Evolutionary conservation across 345 rosid species (phyloP).

Genomic region (Pistacia integerrima): DNA sequence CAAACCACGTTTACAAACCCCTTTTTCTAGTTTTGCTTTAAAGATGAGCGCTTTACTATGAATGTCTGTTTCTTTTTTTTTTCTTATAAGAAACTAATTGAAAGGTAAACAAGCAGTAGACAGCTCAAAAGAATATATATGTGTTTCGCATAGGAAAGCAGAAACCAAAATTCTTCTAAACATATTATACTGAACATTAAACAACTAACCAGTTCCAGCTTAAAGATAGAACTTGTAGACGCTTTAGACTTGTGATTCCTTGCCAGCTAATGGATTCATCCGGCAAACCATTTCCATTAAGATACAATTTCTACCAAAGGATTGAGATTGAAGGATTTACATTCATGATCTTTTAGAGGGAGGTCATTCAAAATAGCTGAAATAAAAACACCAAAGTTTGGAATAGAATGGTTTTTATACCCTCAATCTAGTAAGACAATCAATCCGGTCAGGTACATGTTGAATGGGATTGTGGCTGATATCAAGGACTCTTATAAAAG

Average conservation of each 20-base stretch:
- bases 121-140: too few species aligned
- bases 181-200: not conserved
- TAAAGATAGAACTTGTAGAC: constrained; percentile 58
- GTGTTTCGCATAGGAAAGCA: not conserved
- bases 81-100: too few species aligned
- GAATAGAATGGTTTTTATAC: constrained; percentile 29
- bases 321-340: constrained; percentile 8
- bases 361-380: constrained; percentile 8
- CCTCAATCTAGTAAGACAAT: constrained; percentile 57
- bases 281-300: constrained; percentile 61
- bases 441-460: constrained; percentile 52
- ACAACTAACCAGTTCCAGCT: constrained; percentile 66
- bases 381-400: not conserved
- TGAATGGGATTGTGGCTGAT: constrained; percentile 63
- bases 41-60: too few species aligned
- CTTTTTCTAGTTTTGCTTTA: too few species aligned
- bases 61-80: too few species aligned
- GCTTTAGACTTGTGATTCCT: constrained; percentile 57
- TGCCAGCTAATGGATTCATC: constrained; percentile 78
- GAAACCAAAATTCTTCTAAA: not conserved
- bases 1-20: too few species aligned
- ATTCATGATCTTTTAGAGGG: not conserved
- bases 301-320: constrained; percentile 58
- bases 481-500: constrained; percentile 62
- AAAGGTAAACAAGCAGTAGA: not conserved